Conservation (phyloP, 352 stramenopile species). For the Saprolegnia diclina region DNA sequence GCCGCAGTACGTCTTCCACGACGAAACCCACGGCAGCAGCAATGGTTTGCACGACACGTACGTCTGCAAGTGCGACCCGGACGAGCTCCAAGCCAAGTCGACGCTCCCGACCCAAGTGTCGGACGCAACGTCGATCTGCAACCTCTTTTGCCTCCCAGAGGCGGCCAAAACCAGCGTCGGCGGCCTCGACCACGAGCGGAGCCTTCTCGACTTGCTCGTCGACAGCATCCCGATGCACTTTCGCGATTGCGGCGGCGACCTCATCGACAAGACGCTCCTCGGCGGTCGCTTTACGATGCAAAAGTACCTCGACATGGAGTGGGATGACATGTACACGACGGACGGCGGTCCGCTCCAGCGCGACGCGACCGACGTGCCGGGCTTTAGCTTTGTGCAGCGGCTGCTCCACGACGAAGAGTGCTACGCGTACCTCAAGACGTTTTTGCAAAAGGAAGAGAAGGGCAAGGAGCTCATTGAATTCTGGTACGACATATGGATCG, state of each 20-base stretch:
- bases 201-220: conserved; percentile 69
- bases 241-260: conserved; percentile 76
- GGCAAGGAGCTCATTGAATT: conserved; percentile 30
- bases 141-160: conserved; percentile 68
- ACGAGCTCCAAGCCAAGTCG: not conserved
- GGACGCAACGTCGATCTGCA: conserved; percentile 42
- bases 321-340: conserved; percentile 1
- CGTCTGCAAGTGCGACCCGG: conserved; percentile 15
- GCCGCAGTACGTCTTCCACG: conserved; percentile 24
- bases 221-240: conserved; percentile 85
- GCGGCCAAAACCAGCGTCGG: conserved; percentile 64
- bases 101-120: not conserved
- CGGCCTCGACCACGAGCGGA: conserved; percentile 70
- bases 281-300: conserved; percentile 76
- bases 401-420: conserved; percentile 86
- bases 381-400: conserved; percentile 82
- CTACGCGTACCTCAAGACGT: conserved; percentile 72
- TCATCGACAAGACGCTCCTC: conserved; percentile 80
- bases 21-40: not conserved
- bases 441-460: conserved; percentile 56
- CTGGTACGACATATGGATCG: conserved; percentile 14
- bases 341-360: conserved; percentile 41
- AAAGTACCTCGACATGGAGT: conserved; percentile 62
- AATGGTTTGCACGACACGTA: conserved; percentile 17
- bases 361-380: conserved; percentile 53